Conservation (phyloP, 2,329 filamentous ascomycete genomes). For the Myriosclerotinia scirpicola region DNA sequence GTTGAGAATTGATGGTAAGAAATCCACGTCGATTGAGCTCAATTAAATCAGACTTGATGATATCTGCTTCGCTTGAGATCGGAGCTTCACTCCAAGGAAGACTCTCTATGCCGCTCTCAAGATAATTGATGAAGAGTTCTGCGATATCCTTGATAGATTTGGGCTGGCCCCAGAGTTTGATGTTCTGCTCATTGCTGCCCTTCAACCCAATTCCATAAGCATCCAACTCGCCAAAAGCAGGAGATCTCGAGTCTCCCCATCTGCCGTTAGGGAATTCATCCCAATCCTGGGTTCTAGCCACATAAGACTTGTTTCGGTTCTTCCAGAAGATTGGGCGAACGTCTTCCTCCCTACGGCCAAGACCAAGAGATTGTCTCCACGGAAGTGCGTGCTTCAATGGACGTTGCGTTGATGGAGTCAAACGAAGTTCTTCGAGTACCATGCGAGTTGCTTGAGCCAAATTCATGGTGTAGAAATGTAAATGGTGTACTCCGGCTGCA, state of each 20-base stretch:
- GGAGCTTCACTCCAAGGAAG: slow-evolving; percentile 93
- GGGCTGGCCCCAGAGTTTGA: slow-evolving; percentile 90
- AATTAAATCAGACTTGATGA: slow-evolving; percentile 74
- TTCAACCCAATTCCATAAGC: slow-evolving; percentile 92
- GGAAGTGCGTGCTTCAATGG: slow-evolving; percentile 88
- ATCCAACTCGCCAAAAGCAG: slow-evolving; percentile 93
- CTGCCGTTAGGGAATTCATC: slow-evolving; percentile 98
- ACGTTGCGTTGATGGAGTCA: slow-evolving; percentile 74
- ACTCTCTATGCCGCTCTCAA: slow-evolving; percentile 75
- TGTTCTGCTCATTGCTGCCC: slow-evolving; percentile 93
- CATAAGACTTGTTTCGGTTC: slow-evolving; percentile 93
- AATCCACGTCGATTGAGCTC: slow-evolving; percentile 82
- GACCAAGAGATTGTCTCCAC: slow-evolving; percentile 91
- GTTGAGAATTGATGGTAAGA: slow-evolving; percentile 96
- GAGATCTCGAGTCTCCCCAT: slow-evolving; percentile 96
- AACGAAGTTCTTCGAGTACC: slow-evolving; percentile 84
- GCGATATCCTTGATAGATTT: slow-evolving; percentile 77
- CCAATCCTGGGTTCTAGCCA: slow-evolving; percentile 95
- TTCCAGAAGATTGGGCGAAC: slow-evolving; percentile 99
- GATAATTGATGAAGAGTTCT: slow-evolving; percentile 79
- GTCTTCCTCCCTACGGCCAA: slow-evolving; percentile 87
- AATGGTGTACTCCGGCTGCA: slow-evolving; percentile 75
- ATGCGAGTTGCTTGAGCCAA: slow-evolving; percentile 90
- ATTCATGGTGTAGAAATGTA: slow-evolving; percentile 99
- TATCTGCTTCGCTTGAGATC: slow-evolving; percentile 78